phyloP scores from a whole-genome alignment of 2,329 filamentous ascomycete genomes.

The Venturia effusa region DNA sequence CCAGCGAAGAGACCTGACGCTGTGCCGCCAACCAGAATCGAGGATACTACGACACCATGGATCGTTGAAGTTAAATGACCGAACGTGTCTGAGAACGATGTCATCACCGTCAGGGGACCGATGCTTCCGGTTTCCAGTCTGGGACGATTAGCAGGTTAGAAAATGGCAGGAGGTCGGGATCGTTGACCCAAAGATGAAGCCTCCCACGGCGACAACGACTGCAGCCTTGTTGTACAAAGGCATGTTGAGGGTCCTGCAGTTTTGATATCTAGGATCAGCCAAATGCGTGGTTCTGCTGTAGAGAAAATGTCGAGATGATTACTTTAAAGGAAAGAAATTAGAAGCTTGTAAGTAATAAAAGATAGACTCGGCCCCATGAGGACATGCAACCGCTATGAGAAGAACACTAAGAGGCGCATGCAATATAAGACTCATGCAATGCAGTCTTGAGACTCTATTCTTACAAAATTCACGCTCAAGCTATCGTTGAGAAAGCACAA shows the following conservation, averaged over 20 bases:
- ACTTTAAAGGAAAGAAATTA: not conserved
- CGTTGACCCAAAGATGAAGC: slow-evolving; percentile 9
- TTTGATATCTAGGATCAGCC: not conserved
- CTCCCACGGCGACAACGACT: slow-evolving; percentile 1
- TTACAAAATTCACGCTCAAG: not conserved
- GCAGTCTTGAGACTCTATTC: not conserved
- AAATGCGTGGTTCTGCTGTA: not conserved
- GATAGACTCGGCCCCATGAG: not conserved
- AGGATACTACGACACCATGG: slow-evolving; percentile 48
- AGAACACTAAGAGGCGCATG: not conserved
- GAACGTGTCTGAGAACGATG: slow-evolving; percentile 38
- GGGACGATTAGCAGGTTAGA: not conserved
- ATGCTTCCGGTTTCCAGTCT: slow-evolving; percentile 41
- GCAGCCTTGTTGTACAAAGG: slow-evolving; percentile 4
- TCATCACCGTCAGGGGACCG: slow-evolving; percentile 50
- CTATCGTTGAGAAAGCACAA: not conserved
- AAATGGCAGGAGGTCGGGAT: no score
- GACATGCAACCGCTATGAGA: not conserved
- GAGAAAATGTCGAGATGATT: not conserved
- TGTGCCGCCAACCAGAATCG: slow-evolving; percentile 45
- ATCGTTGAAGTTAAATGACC: slow-evolving; percentile 41
- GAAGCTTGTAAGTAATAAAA: not conserved
- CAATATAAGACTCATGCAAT: not conserved
- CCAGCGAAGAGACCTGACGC: slow-evolving; percentile 47
- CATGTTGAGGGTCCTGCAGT: not conserved